phyloP scores from a whole-genome alignment of 176 grass and related monocot genomes.

The Eleusine coracana region DNA sequence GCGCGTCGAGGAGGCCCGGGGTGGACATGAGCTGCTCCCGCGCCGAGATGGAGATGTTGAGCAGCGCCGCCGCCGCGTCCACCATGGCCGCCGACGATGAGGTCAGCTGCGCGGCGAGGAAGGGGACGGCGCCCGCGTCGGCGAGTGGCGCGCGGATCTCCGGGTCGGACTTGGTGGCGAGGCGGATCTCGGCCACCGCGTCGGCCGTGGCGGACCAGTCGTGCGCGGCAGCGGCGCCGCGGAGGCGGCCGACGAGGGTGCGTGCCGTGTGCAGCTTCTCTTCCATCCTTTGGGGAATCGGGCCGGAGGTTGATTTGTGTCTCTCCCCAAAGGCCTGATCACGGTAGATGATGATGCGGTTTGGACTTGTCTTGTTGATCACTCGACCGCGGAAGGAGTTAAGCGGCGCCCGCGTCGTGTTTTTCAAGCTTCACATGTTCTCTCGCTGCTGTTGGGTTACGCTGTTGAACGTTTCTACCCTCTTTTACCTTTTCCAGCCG shows the following conservation, averaged over 20 bases:
- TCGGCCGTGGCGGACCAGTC: slow-evolving; percentile 43
- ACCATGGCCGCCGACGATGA: slow-evolving; percentile 13
- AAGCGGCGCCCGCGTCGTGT: slow-evolving; percentile 1
- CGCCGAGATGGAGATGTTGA: slow-evolving; percentile 84
- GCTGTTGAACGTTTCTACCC: slow-evolving; percentile 35
- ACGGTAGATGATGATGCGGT: no score
- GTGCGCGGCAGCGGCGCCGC: slow-evolving; percentile 36
- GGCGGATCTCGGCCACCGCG: slow-evolving; percentile 64
- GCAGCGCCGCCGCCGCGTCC: slow-evolving; percentile 83
- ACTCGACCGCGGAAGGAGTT: not conserved
- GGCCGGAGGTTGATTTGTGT: no score
- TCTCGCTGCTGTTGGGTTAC: not conserved
- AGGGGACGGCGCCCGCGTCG: slow-evolving; percentile 60
- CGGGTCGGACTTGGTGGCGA: slow-evolving; percentile 68
- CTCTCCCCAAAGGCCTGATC: no score
- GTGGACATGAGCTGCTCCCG: slow-evolving; percentile 67
- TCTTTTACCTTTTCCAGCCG: not conserved
- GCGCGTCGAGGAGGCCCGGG: slow-evolving; percentile 72
- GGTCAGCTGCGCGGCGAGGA: slow-evolving; percentile 59
- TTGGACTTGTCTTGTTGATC: not conserved
- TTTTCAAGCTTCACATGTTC: not conserved
- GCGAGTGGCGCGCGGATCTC: slow-evolving; percentile 63
- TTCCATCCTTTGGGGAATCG: slow-evolving; percentile 48
- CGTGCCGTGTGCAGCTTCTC: slow-evolving; percentile 63
- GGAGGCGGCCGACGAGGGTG: slow-evolving; percentile 62